Base-by-base conservation (phyloP, 169 alveolate genomes). In the Cryptosporidium parvum region DNA sequence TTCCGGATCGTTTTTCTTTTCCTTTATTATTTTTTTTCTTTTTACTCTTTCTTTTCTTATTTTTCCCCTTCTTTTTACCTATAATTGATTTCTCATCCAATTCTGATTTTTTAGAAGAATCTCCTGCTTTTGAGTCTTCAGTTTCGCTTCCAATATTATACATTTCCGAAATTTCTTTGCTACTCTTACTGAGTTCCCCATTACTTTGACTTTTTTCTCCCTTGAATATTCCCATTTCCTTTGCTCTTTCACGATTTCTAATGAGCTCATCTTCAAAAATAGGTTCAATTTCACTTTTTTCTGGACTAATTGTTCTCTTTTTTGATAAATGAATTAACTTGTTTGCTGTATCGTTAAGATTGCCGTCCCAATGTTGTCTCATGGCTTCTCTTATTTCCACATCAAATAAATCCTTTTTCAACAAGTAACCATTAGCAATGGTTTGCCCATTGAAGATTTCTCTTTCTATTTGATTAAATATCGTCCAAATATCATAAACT, bases 361-460 rank as follows among this genome's bases (percentile, higher is more conserved):
- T 51, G 2, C 56, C 37, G 10, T 73, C 86, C 86, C 68, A 73
- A 56, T 33, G 37, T 8, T 21, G 44, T 42, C 68, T 37, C 56
- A 80, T 61, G 9, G 65, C 12, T 42, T 80, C 89, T 39, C 89
- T 80, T 21, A 80, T 62, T 9, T 80, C 89, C 48, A 80, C 65
- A 39, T 80, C 68, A 39, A 80, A n/a, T 48, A 80, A 21, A 26
- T 67, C 37, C 7, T 29, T 44, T 9, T 61, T 44, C n/a, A 12
- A 31, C 2, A 31, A 23, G 44, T 80, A 80, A 7, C 35, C 26
- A 2, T 80, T 67, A 14, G 39, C 8, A 14, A 6, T 65, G 6
- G 23, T 26, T 14, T 65, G 29, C 8, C 70, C 70, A 7, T 31
- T 37, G n/a, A 62, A 80, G 6, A 80, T 42, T 23, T n/a, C 10